A percentile compares a stretch with the other conserved stretches of the same genome.
Evolutionary conservation across 2,329 filamentous ascomycete genomes (phyloP).

Genomic region (Xylogone sp.): DNA sequence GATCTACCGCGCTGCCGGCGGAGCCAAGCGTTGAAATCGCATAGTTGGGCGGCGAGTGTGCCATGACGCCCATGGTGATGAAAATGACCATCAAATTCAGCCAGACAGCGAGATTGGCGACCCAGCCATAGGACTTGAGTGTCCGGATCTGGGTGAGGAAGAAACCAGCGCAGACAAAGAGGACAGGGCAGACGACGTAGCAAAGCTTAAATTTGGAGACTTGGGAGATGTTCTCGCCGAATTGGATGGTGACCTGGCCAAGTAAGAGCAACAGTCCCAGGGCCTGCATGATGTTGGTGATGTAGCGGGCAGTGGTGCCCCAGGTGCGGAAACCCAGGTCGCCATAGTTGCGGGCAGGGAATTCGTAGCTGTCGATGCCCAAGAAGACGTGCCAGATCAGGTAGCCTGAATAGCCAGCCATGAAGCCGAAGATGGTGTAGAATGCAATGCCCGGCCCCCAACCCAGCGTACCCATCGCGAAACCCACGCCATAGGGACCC

Average conservation of each 20-base stretch:
- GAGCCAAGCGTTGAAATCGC: slow-evolving; percentile 3
- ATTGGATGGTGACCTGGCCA: slow-evolving; percentile 16
- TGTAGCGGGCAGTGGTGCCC: slow-evolving; percentile 14
- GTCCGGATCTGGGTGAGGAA: slow-evolving; percentile 26
- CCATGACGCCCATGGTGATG: slow-evolving; percentile 28
- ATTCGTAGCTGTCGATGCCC: slow-evolving; percentile 16
- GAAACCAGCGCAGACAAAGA: slow-evolving; percentile 24
- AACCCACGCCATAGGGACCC: slow-evolving; percentile 18
- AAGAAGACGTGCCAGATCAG: slow-evolving; percentile 16
- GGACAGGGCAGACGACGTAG: slow-evolving; percentile 21
- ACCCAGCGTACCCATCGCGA: slow-evolving; percentile 15
- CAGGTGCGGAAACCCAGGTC: slow-evolving; percentile 18
- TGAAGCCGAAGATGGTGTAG: slow-evolving; percentile 1
- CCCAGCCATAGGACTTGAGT: slow-evolving; percentile 22
- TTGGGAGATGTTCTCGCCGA: slow-evolving; percentile 15
- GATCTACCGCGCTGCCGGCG: slow-evolving; percentile 11
- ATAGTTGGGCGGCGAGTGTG: slow-evolving; percentile 24
- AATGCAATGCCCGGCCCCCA: slow-evolving; percentile 10
- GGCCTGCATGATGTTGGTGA: slow-evolving; percentile 14
- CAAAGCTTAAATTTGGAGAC: slow-evolving; percentile 15
- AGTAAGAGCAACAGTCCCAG: slow-evolving; percentile 13
- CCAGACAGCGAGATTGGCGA: slow-evolving; percentile 25
- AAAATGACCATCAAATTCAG: slow-evolving; percentile 27
- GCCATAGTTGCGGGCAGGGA: slow-evolving; percentile 16
- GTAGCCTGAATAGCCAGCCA: slow-evolving; percentile 16